These are phyloP conservation scores for Rauvolfia tetraphylla DNA, from an alignment of 257 asterid genomes.

Conservation along the genomic window DNA sequence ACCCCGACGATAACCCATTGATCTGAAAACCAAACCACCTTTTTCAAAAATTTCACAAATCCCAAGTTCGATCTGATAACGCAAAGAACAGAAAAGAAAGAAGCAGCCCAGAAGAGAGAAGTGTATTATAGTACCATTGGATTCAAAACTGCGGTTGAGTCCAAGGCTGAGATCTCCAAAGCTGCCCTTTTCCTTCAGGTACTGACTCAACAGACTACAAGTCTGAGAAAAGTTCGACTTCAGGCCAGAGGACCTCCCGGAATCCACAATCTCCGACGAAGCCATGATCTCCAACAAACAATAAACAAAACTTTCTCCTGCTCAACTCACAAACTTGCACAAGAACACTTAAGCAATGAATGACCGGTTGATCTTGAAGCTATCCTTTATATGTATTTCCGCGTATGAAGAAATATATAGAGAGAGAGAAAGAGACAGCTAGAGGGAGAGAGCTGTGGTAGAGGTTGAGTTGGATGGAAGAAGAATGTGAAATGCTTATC, in stretches of 20 bases:
- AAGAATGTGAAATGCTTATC: not conserved
- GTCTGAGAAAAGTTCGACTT: constrained; percentile 69
- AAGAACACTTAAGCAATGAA: not conserved
- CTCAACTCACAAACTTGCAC: not conserved
- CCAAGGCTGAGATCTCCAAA: constrained; percentile 69
- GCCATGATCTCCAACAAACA: constrained; percentile 7
- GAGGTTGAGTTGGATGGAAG: not conserved
- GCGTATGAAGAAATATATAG: not conserved
- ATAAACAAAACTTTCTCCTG: not conserved
- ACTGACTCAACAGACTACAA: constrained; percentile 62
- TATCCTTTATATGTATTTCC: not conserved
- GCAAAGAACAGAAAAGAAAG: not conserved
- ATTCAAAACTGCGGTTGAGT: constrained; percentile 32
- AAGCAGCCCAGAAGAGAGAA: not conserved
- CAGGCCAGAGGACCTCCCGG: constrained; percentile 46
- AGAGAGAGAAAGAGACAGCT: not conserved
- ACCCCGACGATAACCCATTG: not conserved
- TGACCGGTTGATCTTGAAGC: not conserved
- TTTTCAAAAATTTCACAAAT: constrained; percentile 13
- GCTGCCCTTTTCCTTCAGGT: constrained; percentile 66
- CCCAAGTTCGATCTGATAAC: not conserved
- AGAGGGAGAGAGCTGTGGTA: too few relatives aligned
- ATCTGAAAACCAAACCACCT: not conserved
- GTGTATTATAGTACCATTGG: constrained; percentile 28
- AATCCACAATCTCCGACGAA: constrained; percentile 49